Evolutionary conservation across 2,329 filamentous ascomycete genomes (phyloP), one percentile per base, ranked within the genome.

Genomic region (Aspergillus cejpii): DNA sequence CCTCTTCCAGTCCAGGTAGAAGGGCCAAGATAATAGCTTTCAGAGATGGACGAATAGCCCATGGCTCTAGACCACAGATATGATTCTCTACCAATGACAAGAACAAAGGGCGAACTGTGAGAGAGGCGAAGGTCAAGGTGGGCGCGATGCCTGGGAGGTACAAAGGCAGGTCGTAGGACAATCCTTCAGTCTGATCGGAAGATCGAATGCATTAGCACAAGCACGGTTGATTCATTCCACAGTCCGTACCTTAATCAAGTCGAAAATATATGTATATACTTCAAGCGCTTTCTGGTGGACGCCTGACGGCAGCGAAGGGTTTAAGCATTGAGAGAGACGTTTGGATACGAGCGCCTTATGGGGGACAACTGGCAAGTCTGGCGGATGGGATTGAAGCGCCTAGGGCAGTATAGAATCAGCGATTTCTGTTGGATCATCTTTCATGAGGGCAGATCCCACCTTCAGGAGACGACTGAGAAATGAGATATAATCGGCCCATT

Each of bases 401-500:
- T 94, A 40, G 7, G 34, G 6, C 24, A 17, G 21, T 19, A 19
- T 27, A 34, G 28, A 20, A 44, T 48, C 11, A 48, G 38, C 29
- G 11, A 28, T 7, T 11, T 43, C 26, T 8, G 5, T 14, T 40
- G 41, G 27, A 12, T 7, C 24, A 33, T 29, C 20, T 15, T 11
- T 10, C 38, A 29, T 12, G 20, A 19, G 1, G 28, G 52, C 47
- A 44, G 37, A 50, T 53, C 62, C 56, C 65, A 90, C 87, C 80
- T 96, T 97, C 50, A 95, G 75, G 39, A 98, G 75, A 50, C 88
- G 82, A 63, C 87, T 94, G 44, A 98, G 73, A 65, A 97, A 98
- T 14, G 91, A 95, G 60, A 98, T 98, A 64, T 98, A 98, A 71
- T 98, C 92, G 39, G 94, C 92, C 92, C 92, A 98, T 80, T 98